These are phyloP conservation scores for Pseudozyma thailandica DNA, from an alignment of 1,284 basidiomycete species.

Conservation along the genomic window DNA sequence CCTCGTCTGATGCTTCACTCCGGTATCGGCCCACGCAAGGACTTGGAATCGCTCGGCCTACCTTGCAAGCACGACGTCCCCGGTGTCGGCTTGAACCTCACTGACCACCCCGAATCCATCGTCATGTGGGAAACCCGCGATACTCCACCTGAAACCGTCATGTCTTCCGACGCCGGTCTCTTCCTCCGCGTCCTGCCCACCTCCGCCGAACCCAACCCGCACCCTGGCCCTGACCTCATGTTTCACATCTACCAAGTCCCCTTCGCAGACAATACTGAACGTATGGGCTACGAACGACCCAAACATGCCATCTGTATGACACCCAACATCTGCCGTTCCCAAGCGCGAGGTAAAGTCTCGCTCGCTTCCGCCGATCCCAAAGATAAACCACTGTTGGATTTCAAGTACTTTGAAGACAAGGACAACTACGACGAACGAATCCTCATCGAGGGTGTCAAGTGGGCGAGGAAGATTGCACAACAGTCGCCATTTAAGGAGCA, in stretches of 20 bases:
- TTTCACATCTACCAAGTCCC: constrained; percentile 68
- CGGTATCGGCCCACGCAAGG: constrained; percentile 71
- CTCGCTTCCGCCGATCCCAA: constrained; percentile 69
- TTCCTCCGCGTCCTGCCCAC: constrained; percentile 63
- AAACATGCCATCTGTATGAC: constrained; percentile 69
- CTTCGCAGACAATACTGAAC: constrained; percentile 64
- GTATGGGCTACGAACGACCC: constrained; percentile 66
- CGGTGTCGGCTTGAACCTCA: constrained; percentile 73
- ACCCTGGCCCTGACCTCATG: constrained; percentile 68
- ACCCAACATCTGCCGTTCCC: constrained; percentile 70
- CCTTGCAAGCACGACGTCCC: constrained; percentile 70
- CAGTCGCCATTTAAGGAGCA: constrained; percentile 70
- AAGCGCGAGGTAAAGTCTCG: constrained; percentile 67
- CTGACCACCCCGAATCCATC: constrained; percentile 71
- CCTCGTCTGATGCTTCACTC: constrained; percentile 72
- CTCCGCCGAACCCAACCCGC: constrained; percentile 54
- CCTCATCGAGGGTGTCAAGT: constrained; percentile 73
- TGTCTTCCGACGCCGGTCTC: constrained; percentile 67
- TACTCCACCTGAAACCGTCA: constrained; percentile 67
- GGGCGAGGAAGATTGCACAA: constrained; percentile 70
- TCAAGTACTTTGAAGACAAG: constrained; percentile 71
- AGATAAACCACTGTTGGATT: constrained; percentile 71
- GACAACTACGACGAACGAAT: constrained; percentile 71
- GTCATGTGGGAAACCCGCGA: constrained; percentile 67
- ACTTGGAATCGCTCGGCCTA: constrained; percentile 70